Conservation (phyloP, 768 basidiomycete species). For the Russula abietina region DNA sequence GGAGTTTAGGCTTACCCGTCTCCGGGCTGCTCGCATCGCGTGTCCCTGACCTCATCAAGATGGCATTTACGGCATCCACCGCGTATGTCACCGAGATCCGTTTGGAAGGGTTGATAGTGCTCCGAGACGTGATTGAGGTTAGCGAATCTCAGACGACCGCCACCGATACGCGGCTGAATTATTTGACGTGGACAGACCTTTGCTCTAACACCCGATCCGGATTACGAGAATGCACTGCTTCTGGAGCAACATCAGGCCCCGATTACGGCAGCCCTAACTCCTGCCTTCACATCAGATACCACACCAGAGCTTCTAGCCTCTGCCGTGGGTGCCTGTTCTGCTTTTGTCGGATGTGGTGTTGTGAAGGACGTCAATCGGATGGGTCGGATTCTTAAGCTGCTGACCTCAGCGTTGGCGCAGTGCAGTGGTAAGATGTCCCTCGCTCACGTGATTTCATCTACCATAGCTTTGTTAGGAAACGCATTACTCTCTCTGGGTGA, state of each 20-base stretch:
- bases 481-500: conserved; percentile 84
- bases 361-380: conserved; percentile 86
- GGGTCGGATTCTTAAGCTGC: conserved; percentile 88
- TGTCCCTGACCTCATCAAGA: conserved; percentile 89
- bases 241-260: conserved; percentile 98
- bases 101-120: conserved; percentile 80
- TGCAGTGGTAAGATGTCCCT: conserved; percentile 59
- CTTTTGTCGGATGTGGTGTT: conserved; percentile 92
- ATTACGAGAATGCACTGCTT: conserved; percentile 82
- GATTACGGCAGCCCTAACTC: conserved; percentile 94
- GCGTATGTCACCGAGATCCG: conserved; percentile 96
- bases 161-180: conserved; percentile 1
- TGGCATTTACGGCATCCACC: conserved; percentile 96
- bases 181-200: conserved; percentile 58
- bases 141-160: conserved; percentile 13
- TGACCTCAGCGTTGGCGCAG: conserved; percentile 84
- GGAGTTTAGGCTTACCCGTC: conserved; percentile 48
- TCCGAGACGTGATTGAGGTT: conserved; percentile 91
- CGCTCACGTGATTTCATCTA: neutral
- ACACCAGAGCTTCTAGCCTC: conserved; percentile 92
- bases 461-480: conserved; percentile 46
- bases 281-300: conserved; percentile 91
- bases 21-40: conserved; percentile 72
- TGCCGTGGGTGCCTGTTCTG: conserved; percentile 88
- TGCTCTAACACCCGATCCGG: conserved; percentile 80